A percentile compares a stretch with the other conserved stretches of the same genome.
phyloP scores from a whole-genome alignment of 2,329 filamentous ascomycete species.

The Ceratocystiopsis brevicomis region DNA sequence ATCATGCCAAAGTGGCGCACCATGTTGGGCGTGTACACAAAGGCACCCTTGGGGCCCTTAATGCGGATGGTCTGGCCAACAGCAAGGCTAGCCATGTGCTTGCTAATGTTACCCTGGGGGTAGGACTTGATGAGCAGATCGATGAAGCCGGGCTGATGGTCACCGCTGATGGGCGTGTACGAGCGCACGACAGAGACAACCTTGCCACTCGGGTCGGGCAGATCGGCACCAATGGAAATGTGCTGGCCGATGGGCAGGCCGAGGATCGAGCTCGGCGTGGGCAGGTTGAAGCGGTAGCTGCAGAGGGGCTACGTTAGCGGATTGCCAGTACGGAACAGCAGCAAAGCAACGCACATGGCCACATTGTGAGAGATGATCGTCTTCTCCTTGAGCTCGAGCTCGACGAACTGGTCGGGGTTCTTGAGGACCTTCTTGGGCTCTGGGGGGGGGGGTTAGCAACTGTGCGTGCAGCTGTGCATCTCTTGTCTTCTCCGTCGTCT shows the following conservation, averaged over 20 bases:
- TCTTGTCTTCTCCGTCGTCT: too few relatives aligned
- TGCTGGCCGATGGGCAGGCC: constrained; percentile 97
- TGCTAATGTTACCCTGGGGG: constrained; percentile 92
- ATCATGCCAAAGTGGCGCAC: constrained; percentile 95
- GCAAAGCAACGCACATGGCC: constrained; percentile 46
- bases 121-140: constrained; percentile 97
- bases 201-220: constrained; percentile 47
- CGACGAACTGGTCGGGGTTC: constrained; percentile 61
- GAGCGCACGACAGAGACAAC: constrained; percentile 74
- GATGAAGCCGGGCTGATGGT: constrained; percentile 78
- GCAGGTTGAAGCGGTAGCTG: constrained; percentile 84
- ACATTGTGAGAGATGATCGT: constrained; percentile 95
- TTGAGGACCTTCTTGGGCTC: constrained; percentile 69
- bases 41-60: constrained; percentile 87
- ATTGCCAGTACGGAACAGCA: neutral
- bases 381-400: constrained; percentile 88
- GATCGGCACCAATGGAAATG: constrained; percentile 78
- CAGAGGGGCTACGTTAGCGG: neutral
- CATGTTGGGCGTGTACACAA: constrained; percentile 96
- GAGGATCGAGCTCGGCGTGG: constrained; percentile 58
- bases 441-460: neutral
- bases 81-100: constrained; percentile 65
- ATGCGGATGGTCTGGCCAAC: constrained; percentile 81
- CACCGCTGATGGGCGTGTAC: constrained; percentile 81
- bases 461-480: too few relatives aligned